phyloP scores from a whole-genome alignment of 768 basidiomycete genomes.

The Tricholoma terreum region DNA sequence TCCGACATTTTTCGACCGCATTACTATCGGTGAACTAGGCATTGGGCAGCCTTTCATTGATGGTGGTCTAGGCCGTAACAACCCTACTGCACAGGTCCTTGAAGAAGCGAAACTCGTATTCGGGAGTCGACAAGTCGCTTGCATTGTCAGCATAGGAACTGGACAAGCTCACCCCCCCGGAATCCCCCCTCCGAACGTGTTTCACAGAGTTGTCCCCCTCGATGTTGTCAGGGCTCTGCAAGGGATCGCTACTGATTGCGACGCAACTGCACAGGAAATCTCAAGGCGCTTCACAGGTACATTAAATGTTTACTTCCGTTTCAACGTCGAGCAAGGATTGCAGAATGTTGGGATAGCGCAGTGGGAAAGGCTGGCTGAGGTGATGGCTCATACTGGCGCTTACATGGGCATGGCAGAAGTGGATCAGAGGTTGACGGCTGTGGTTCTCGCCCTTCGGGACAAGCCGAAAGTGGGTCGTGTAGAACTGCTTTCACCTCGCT shows the following conservation, averaged over 20 bases:
- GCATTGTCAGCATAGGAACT: conserved; percentile 10
- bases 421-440: neutral
- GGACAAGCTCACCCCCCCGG: neutral
- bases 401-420: neutral
- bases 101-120: conserved; percentile 1
- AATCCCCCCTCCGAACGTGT: neutral
- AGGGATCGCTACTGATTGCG: conserved; percentile 7
- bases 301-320: conserved; percentile 2
- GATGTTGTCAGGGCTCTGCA: neutral
- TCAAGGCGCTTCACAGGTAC: neutral
- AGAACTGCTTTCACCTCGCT: neutral
- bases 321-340: conserved; percentile 14
- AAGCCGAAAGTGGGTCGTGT: neutral
- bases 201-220: neutral
- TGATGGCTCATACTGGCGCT: conserved; percentile 6
- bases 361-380: conserved; percentile 8
- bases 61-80: conserved; percentile 15
- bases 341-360: conserved; percentile 6
- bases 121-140: neutral
- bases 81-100: conserved; percentile 4
- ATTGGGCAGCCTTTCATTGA: conserved; percentile 11
- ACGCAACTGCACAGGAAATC: conserved; percentile 2
- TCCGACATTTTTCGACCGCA: conserved; percentile 21
- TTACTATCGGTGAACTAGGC: conserved; percentile 11
- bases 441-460: neutral